Evolutionary conservation across 352 stramenopile species (phyloP), one percentile per base, ranked within the genome.

Genomic region (Globisporangium takayamanum): DNA sequence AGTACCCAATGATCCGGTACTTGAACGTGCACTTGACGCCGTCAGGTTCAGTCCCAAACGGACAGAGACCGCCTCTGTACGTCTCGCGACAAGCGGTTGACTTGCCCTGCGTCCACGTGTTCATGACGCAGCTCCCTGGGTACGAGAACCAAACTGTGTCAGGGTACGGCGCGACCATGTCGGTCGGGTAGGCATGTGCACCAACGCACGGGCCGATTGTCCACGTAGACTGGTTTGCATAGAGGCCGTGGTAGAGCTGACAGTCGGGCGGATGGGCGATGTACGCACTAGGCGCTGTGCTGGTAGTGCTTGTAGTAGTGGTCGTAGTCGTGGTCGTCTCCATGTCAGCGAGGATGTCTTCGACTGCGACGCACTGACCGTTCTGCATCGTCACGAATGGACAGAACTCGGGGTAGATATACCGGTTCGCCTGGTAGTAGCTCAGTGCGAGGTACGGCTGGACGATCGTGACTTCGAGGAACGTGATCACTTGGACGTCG

Each of bases 371-470:
- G 51, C 80, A 89, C 62, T 75, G 66, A 45, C 77, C 80, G 20
- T 76, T 62, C 63, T 79, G 58, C 68, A 89, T 80, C n/a, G 67
- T 68, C 44, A 87, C 77, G 57, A 88, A 89, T 1, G 80, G 77
- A 53, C 80, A 88, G 50, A 86, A 88, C 59, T 89, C 80, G 0
- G 75, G 80, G 60, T 87, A 88, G 50, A 79, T 72, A 50, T 75
- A 87, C 39, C 67, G 69, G 54, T 80, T 66, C 25, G 50, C 51
- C 49, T 86, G 72, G 53, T 87, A 88, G 58, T 87, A 78, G 45
- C 78, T 80, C 22, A 90, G 60, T n/a, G 80, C 72, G 2, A 68
- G 61, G 50, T 72, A 76, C 12, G 80, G 72, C 60, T 90, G 78
- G 41, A 67, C 76, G 49, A 90, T 76, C 52, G 79, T 57, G 49